Evolutionary conservation across 768 basidiomycete species (phyloP).

Genomic region (Pleurotus platypus): DNA sequence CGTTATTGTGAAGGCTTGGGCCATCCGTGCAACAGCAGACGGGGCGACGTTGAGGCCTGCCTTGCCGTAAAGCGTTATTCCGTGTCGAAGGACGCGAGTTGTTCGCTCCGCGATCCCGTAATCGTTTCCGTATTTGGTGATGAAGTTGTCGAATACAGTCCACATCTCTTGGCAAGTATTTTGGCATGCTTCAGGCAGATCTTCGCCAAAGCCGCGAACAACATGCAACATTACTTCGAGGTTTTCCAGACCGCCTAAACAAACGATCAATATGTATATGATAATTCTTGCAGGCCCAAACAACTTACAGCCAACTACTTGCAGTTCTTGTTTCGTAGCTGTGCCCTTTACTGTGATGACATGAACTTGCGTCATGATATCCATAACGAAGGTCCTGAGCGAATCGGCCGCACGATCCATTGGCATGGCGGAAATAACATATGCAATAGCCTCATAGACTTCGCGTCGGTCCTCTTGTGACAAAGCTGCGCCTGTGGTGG

Average conservation of each 20-base stretch:
- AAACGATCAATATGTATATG: not conserved
- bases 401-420: conserved; percentile 85
- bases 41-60: conserved; percentile 66
- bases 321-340: conserved; percentile 68
- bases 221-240: conserved; percentile 89
- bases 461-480: conserved; percentile 85
- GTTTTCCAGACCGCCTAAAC: conserved; percentile 81
- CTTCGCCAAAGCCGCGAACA: conserved; percentile 77
- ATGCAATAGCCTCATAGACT: conserved; percentile 93
- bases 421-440: conserved; percentile 93
- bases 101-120: conserved; percentile 78
- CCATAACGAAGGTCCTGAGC: conserved; percentile 81
- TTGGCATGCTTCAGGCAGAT: conserved; percentile 76
- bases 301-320: conserved; percentile 61
- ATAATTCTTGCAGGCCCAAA: not conserved
- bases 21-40: conserved; percentile 72
- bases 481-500: conserved; percentile 74
- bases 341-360: conserved; percentile 49
- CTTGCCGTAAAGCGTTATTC: conserved; percentile 75
- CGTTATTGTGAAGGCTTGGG: conserved; percentile 71
- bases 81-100: conserved; percentile 82
- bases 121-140: conserved; percentile 73
- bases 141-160: conserved; percentile 76
- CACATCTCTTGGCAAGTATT: conserved; percentile 80
- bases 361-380: conserved; percentile 79